Conservation (phyloP, 495 filamentous ascomycete genomes). For the Hypomontagnella submonticulosa region DNA sequence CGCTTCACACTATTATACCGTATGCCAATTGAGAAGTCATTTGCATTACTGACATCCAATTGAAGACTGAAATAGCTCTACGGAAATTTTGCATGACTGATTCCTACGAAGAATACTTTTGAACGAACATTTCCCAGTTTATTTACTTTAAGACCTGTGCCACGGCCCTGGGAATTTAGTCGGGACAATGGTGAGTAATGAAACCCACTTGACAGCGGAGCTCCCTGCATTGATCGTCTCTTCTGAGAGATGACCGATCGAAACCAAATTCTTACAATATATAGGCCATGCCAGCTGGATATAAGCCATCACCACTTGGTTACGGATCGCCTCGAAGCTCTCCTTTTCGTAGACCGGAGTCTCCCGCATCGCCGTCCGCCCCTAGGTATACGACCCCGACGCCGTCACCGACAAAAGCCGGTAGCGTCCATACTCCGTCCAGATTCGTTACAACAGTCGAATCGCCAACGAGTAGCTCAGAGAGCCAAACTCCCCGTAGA, state of each 20-base stretch:
- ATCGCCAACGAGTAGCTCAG: slow-evolving; percentile 42
- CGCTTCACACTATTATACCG: too few species aligned
- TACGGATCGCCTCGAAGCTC: slow-evolving; percentile 76
- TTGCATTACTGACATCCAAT: too few species aligned
- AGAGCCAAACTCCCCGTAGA: slow-evolving; percentile 58
- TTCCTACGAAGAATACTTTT: too few species aligned
- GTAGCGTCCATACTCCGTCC: slow-evolving; percentile 49
- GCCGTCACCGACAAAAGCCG: slow-evolving; percentile 56
- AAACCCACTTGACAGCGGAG: slow-evolving; percentile 41
- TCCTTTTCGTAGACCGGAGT: slow-evolving; percentile 77
- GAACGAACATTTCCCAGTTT: slow-evolving; percentile 9
- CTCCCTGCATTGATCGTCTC: slow-evolving; percentile 41
- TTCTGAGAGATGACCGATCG: slow-evolving; percentile 12
- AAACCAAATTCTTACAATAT: slow-evolving; percentile 30
- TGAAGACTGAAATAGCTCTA: too few species aligned
- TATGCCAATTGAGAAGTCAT: too few species aligned
- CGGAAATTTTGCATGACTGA: too few species aligned
- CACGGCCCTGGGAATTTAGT: slow-evolving; percentile 34
- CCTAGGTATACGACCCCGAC: slow-evolving; percentile 61
- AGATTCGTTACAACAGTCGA: slow-evolving; percentile 50
- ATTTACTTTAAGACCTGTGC: slow-evolving; percentile 25
- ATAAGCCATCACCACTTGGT: slow-evolving; percentile 78
- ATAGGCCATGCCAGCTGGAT: slow-evolving; percentile 63
- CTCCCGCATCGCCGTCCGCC: slow-evolving; percentile 60
- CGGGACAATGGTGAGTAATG: slow-evolving; percentile 43